Percentiles rank a stretch among this genome's conserved stretches.
These are phyloP conservation scores for Rhodotorula sp. DNA, from an alignment of 1,284 basidiomycete species.

Conservation along the genomic window DNA sequence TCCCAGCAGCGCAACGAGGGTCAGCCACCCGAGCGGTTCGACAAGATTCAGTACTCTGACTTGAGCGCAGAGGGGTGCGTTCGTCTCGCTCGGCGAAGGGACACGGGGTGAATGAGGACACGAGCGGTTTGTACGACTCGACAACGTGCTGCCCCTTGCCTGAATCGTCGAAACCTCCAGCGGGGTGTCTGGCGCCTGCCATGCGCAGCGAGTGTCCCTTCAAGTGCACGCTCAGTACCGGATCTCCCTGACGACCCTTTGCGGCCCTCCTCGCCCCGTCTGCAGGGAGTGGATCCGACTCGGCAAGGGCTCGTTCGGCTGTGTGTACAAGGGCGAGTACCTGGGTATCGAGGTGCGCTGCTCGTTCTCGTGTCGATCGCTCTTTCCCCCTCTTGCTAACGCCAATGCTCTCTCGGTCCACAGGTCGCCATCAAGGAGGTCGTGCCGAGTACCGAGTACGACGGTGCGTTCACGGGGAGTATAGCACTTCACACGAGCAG, in stretches of 20 bases:
- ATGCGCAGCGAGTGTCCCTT: no score
- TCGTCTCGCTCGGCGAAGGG: no score
- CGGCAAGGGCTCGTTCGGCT: constrained; percentile 87
- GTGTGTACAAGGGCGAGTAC: constrained; percentile 86
- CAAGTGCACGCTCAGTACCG: no score
- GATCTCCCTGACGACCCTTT: background rate
- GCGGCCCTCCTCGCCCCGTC: no score
- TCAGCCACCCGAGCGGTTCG: constrained; percentile 24
- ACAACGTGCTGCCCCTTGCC: no score
- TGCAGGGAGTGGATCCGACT: constrained; percentile 52
- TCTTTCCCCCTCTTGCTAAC: constrained; percentile 48
- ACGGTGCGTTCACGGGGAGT: constrained; percentile 29
- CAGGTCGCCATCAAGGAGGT: constrained; percentile 45
- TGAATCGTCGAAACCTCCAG: no score
- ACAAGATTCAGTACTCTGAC: constrained; percentile 35
- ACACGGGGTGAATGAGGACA: no score
- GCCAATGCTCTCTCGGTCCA: no score
- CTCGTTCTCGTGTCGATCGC: background rate
- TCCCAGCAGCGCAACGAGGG: constrained; percentile 9
- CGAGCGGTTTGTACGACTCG: background rate
- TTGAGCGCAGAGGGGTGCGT: constrained; percentile 27
- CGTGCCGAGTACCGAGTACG: constrained; percentile 45
- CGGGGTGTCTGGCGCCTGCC: no score
- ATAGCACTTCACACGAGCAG: background rate
- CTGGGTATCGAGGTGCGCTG: constrained; percentile 75